A percentile compares a stretch with the other conserved stretches of the same genome.
phyloP scores from a whole-genome alignment of 495 filamentous ascomycete species.

The Aspergillus leporis region DNA sequence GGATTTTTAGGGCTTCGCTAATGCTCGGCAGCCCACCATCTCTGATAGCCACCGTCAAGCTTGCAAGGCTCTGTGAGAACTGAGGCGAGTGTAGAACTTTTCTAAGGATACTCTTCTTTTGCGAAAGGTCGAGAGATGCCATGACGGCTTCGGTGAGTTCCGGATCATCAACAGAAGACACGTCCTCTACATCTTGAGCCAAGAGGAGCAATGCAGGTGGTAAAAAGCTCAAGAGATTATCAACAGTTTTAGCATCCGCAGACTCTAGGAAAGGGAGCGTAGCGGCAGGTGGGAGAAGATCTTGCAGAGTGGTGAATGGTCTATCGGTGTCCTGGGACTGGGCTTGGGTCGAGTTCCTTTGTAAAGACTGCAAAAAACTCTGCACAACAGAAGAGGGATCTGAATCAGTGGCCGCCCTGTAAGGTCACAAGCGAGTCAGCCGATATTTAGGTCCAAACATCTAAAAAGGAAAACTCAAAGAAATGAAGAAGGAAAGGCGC shows the following conservation, averaged over 20 bases:
- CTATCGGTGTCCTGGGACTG: slow-evolving; percentile 56
- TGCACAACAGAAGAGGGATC: slow-evolving; percentile 69
- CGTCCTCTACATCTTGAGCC: slow-evolving; percentile 62
- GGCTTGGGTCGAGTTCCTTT: slow-evolving; percentile 47
- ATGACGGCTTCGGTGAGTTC: slow-evolving; percentile 69
- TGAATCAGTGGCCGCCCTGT: slow-evolving; percentile 46
- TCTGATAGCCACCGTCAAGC: slow-evolving; percentile 80
- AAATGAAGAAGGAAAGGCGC: slow-evolving; percentile 3
- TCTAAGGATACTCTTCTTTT: slow-evolving; percentile 81
- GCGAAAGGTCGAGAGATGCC: slow-evolving; percentile 66
- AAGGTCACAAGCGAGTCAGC: slow-evolving; percentile 13
- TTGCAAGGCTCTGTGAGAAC: slow-evolving; percentile 81
- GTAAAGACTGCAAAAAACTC: slow-evolving; percentile 84
- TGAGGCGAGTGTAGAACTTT: slow-evolving; percentile 89
- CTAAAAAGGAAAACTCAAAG: background rate
- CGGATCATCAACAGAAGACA: slow-evolving; percentile 59
- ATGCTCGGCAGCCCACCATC: slow-evolving; percentile 93
- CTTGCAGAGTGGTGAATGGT: slow-evolving; percentile 79
- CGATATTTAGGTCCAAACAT: background rate
- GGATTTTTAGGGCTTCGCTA: slow-evolving; percentile 78
- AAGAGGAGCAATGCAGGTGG: slow-evolving; percentile 73
- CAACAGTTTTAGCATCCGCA: slow-evolving; percentile 61
- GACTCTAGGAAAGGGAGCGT: slow-evolving; percentile 77
- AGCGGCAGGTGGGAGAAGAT: slow-evolving; percentile 73
- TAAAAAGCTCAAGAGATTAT: slow-evolving; percentile 73